Evolutionary conservation across 176 grass and related monocot species (phyloP).

Genomic region (Oryza meyeriana): DNA sequence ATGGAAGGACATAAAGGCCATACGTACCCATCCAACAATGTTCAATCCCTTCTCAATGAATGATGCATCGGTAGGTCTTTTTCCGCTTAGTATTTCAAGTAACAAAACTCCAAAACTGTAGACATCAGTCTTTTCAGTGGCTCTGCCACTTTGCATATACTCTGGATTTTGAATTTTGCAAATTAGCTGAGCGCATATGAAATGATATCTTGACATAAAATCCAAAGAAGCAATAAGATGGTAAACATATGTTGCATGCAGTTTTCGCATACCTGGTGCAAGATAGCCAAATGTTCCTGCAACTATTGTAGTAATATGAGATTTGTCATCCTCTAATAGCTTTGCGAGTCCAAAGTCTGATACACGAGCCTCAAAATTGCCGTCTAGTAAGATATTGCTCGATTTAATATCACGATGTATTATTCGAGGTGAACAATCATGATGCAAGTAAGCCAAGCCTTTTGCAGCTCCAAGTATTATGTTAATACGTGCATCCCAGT

Average conservation of each 20-base stretch:
- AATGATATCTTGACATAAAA: background rate
- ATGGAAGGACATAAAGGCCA: constrained; percentile 1
- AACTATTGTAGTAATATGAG: constrained; percentile 99
- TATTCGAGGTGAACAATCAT: constrained; percentile 96
- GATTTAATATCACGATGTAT: constrained; percentile 99
- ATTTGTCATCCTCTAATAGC: constrained; percentile 90
- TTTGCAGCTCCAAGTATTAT: constrained; percentile 96
- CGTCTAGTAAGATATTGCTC: constrained; percentile 96
- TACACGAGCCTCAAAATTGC: constrained; percentile 89
- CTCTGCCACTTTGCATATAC: constrained; percentile 97
- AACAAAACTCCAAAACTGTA: constrained; percentile 99
- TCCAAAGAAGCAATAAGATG: background rate
- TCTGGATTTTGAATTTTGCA: constrained; percentile 44
- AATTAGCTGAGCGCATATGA: constrained; percentile 27
- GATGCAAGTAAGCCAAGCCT: constrained; percentile 90
- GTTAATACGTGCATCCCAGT: constrained; percentile 94
- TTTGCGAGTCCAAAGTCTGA: constrained; percentile 99
- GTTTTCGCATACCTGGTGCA: constrained; percentile 73
- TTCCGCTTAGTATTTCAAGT: constrained; percentile 90
- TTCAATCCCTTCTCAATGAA: constrained; percentile 98
- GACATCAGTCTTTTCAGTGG: constrained; percentile 95
- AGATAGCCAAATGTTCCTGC: constrained; percentile 99
- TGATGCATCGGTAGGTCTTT: constrained; percentile 90
- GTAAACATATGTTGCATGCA: background rate
- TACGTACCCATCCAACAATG: constrained; percentile 99